Evolutionary conservation across 768 basidiomycete genomes (phyloP).

Genomic region (Postia placenta): DNA sequence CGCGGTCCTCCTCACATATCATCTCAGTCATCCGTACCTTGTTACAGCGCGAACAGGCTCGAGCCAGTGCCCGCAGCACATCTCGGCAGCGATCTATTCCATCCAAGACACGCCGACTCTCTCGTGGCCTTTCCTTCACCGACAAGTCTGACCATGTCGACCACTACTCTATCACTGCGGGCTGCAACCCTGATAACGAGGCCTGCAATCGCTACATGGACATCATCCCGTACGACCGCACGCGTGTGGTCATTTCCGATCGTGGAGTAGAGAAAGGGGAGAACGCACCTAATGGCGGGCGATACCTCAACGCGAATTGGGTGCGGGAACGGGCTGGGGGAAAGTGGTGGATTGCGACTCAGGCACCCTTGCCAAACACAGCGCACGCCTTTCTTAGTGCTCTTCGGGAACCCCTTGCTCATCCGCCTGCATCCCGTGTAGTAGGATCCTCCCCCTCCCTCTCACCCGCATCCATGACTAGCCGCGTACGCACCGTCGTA

Average conservation of each 20-base stretch:
- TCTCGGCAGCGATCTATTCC: conserved; percentile 18
- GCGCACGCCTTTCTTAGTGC: conserved; percentile 73
- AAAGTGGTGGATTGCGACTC: conserved; percentile 82
- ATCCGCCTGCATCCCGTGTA: conserved; percentile 20
- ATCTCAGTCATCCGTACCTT: conserved; percentile 29
- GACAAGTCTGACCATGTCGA: conserved; percentile 21
- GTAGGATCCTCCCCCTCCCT: conserved; percentile 7
- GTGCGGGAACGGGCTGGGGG: conserved; percentile 67
- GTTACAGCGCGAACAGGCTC: conserved; percentile 32
- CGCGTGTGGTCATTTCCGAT: conserved; percentile 52
- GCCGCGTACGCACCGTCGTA: conserved; percentile 66
- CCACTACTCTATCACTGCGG: conserved; percentile 56
- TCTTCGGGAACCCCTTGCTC: conserved; percentile 43
- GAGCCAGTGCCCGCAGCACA: conserved; percentile 24
- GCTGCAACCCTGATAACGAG: conserved; percentile 36
- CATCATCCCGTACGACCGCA: conserved; percentile 78
- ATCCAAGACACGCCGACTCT: conserved; percentile 16
- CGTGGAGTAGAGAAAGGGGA: conserved; percentile 10
- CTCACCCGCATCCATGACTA: conserved; percentile 20
- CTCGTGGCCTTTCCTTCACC: conserved; percentile 12
- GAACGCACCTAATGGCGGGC: conserved; percentile 19
- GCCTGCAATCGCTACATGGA: conserved; percentile 64
- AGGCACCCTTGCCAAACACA: conserved; percentile 70
- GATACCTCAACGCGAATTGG: conserved; percentile 85
- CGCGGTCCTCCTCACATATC: conserved; percentile 22